Base-by-base conservation (phyloP, 2,329 filamentous ascomycete species). In the Tolypocladium capitatum region DNA sequence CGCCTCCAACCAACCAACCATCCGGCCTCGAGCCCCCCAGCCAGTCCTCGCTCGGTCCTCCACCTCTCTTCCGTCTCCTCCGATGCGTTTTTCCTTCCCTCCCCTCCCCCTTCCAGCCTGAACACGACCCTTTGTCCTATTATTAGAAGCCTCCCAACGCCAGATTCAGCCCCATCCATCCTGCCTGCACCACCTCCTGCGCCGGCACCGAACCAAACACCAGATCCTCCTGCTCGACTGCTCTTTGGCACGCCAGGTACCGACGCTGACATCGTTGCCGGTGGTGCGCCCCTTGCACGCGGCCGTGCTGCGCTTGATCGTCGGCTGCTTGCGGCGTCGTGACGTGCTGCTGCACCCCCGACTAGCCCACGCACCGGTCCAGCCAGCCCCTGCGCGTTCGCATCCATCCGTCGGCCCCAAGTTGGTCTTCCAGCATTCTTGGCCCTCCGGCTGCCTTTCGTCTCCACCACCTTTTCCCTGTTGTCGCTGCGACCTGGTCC, bases 141-240 rank as follows among this genome's bases (percentile, higher is more conserved):
- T 69, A 70, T 72, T 73, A 72, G 70, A 66, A 73, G 59, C 68
- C 67, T 67, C 63, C 65, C 64, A 68, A 58, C 67, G 63, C 67
- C 67, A 69, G 68, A 68, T 71, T 68, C 69, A 71, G 68, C 70
- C 70, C 69, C 70, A 70, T 60, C 69, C 70, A 70, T 60, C 53
- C 53, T 56, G 52, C 60, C 60, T 60, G 58, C 59, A 55, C 53
- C 24, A 35, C 16, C 24, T 24, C 21, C 43, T 45, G 43, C 50
- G 52, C 52, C 51, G 48, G 46, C 43, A 51, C 43, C 49, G 41
- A 45, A 18, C 42, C 42, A 48, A 49, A 49, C 46, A 48, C 45
- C 45, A 36, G 32, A 32, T 42, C 48, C 48, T 14, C 32, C 30
- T 31, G 32, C 21, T 42, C 27, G 38, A 16, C 24, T 34, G 36